phyloP scores from a whole-genome alignment of 768 basidiomycete species.

The Rhizopogon sp. region DNA sequence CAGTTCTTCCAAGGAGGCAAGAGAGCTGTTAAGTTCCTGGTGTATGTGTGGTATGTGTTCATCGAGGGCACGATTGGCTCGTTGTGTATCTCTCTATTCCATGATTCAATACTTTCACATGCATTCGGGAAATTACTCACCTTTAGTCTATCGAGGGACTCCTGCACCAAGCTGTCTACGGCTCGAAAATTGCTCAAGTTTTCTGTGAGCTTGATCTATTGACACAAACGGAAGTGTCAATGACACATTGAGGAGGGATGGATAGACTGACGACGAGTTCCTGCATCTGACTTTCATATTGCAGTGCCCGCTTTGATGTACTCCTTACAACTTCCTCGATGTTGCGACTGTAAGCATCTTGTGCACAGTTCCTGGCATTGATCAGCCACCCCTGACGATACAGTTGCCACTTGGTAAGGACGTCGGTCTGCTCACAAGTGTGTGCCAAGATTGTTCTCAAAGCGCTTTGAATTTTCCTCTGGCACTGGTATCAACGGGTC shows the following conservation, averaged over 20 bases:
- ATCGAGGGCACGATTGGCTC: slow-evolving; percentile 53
- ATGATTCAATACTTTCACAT: background rate
- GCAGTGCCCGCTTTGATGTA: slow-evolving; percentile 40
- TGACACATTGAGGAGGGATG: no score
- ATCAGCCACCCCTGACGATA: slow-evolving; percentile 11
- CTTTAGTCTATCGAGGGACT: slow-evolving; percentile 55
- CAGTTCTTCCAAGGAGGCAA: slow-evolving; percentile 52
- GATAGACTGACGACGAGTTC: slow-evolving; percentile 45
- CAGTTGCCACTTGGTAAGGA: background rate
- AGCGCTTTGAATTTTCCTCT: background rate
- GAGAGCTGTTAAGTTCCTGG: slow-evolving; percentile 55
- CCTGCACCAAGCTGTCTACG: slow-evolving; percentile 64
- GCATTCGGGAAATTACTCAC: slow-evolving; percentile 29
- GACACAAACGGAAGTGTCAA: background rate
- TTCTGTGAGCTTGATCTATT: slow-evolving; percentile 59
- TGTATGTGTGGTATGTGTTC: slow-evolving; percentile 61
- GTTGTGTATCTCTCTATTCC: slow-evolving; percentile 49
- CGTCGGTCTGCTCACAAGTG: slow-evolving; percentile 12
- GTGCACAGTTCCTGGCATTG: background rate
- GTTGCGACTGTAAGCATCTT: slow-evolving; percentile 3
- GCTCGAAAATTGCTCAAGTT: slow-evolving; percentile 71
- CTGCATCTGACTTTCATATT: slow-evolving; percentile 55
- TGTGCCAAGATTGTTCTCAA: background rate
- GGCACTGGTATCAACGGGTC: slow-evolving; percentile 2
- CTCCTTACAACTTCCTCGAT: slow-evolving; percentile 43